Evolutionary conservation across 2,329 filamentous ascomycete genomes (phyloP), one percentile per base, ranked within the genome.

Genomic region (Aspergillus persii): DNA sequence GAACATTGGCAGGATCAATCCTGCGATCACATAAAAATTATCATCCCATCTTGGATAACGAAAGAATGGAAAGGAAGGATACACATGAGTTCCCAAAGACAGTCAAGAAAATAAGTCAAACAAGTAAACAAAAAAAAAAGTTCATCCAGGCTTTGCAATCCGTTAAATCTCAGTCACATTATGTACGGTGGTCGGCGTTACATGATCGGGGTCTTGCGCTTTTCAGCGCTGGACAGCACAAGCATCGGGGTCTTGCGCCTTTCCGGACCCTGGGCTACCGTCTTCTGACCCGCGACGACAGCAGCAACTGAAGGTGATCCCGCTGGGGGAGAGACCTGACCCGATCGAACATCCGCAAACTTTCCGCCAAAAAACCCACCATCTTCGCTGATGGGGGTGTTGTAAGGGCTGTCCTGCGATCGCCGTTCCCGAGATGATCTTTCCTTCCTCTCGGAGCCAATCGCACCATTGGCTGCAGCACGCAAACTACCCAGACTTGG

Each of bases 191-290:
- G 69, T 62, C 63, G 18, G 67, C 65, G 69, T 80, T 80, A 88
- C 71, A 83, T 84, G 72, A 85, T 76, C 60, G 84, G 80, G 77
- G 85, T 89, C 83, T 92, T 96, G 76, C 92, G 90, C 86, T 96
- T 96, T 81, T 96, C 92, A 63, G 88, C 89, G 74, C 88, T 93
- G 66, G 90, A 93, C 66, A 97, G 84, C 66, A 97, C 89, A 72
- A 96, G 86, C 83, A 92, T 89, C 56, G 92, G 89, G 67, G 89
- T 90, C 81, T 89, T 93, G 77, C 92, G 91, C 77, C 91, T 87
- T 60, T 84, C 82, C 47, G 74, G 74, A 64, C 85, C 83, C 54
- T 77, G 76, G 47, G 79, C 79, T 68, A 62, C 86, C 82, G 63
- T 84, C 77, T 76, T 87, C 84, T 77, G 80, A 71, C 87, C 71